Conservation (phyloP, 441 rosid genomes). For the Hura crepitans region DNA sequence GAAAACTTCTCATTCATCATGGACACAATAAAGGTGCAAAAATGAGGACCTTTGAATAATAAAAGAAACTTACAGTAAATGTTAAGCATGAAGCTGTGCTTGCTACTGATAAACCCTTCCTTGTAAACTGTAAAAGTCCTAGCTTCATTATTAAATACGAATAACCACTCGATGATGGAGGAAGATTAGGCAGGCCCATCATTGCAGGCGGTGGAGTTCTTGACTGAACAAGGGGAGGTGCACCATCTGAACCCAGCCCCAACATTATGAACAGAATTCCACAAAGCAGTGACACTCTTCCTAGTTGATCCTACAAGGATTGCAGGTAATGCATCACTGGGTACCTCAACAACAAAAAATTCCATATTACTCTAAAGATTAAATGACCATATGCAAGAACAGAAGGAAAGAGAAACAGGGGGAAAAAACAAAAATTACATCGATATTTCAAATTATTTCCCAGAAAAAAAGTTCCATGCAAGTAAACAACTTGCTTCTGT, state of each 20-base stretch:
- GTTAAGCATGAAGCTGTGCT: slow-evolving; percentile 93
- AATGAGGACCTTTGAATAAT: not conserved
- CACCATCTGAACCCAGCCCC: slow-evolving; percentile 83
- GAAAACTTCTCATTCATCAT: not conserved
- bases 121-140: slow-evolving; percentile 78
- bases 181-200: slow-evolving; percentile 66
- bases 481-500: not conserved
- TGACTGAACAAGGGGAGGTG: slow-evolving; percentile 69
- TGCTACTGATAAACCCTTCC: slow-evolving; percentile 88
- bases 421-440: not conserved
- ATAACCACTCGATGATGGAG: slow-evolving; percentile 63
- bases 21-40: not conserved
- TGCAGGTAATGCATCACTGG: slow-evolving; percentile 6
- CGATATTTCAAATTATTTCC: not conserved
- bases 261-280: slow-evolving; percentile 67
- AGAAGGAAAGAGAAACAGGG: no score
- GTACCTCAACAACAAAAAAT: not conserved
- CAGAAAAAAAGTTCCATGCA: not conserved
- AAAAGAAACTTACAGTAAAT: slow-evolving; percentile 55
- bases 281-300: slow-evolving; percentile 79
- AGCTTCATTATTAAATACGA: slow-evolving; percentile 72
- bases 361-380: not conserved
- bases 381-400: not conserved
- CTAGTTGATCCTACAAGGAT: slow-evolving; percentile 72
- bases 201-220: slow-evolving; percentile 70